Conservation (phyloP, 768 basidiomycete species). For the Kwoniella dendrophila region DNA sequence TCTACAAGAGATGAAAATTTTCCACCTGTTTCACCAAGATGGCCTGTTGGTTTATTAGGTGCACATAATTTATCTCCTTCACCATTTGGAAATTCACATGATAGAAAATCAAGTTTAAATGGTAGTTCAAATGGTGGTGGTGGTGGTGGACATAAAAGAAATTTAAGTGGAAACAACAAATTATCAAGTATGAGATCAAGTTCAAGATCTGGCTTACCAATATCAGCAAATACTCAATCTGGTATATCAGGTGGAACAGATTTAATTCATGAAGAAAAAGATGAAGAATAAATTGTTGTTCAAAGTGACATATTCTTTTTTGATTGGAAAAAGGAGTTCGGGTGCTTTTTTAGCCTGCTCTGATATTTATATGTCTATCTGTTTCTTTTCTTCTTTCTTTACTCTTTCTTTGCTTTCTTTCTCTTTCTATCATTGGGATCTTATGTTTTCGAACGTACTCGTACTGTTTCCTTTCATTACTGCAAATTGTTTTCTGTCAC, state of each 20-base stretch:
- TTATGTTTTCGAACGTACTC: too few relatives aligned
- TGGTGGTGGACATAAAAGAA: slow-evolving; percentile 36
- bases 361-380: too few relatives aligned
- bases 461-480: too few relatives aligned
- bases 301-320: too few relatives aligned
- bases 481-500: too few relatives aligned
- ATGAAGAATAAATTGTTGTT: slow-evolving; percentile 22
- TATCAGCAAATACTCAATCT: background rate
- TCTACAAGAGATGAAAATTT: slow-evolving; percentile 5
- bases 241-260: slow-evolving; percentile 12
- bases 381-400: too few relatives aligned
- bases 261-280: slow-evolving; percentile 27
- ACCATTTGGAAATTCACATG: slow-evolving; percentile 24
- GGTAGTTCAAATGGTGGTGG: too few relatives aligned
- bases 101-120: too few relatives aligned
- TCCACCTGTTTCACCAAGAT: slow-evolving; percentile 22
- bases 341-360: too few relatives aligned
- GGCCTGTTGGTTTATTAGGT: slow-evolving; percentile 39
- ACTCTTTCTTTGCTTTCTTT: too few relatives aligned
- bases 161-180: slow-evolving; percentile 30
- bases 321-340: too few relatives aligned
- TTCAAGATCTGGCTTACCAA: slow-evolving; percentile 19
- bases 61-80: slow-evolving; percentile 38
- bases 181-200: slow-evolving; percentile 32
- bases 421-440: too few relatives aligned